Conservation (phyloP, 805 yeast genomes). For the Metschnikowia cubensis region DNA sequence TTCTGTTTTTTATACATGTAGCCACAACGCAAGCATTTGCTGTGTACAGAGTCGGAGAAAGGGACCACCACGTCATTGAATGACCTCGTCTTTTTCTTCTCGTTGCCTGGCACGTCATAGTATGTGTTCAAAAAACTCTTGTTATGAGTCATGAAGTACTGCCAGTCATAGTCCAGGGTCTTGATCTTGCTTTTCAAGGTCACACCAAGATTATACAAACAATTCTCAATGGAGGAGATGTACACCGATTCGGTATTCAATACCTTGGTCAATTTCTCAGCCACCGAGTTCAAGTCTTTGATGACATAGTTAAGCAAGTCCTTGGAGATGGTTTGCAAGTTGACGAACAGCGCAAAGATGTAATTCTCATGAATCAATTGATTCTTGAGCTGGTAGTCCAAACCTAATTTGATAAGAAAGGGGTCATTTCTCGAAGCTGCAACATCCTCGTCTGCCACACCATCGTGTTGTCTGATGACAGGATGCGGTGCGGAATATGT, state of each 20-base stretch:
- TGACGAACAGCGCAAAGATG: conserved; percentile 39
- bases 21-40: conserved; percentile 39
- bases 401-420: conserved; percentile 35
- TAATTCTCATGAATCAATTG: conserved; percentile 41
- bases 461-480: conserved; percentile 23
- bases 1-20: conserved; percentile 38
- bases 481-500: conserved; percentile 32
- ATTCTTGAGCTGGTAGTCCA: conserved; percentile 39
- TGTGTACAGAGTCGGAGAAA: conserved; percentile 35
- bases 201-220: conserved; percentile 20
- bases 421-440: conserved; percentile 35
- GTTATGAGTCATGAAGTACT: conserved; percentile 33
- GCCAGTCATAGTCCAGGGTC: conserved; percentile 34
- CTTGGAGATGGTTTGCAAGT: conserved; percentile 38
- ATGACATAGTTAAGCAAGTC: conserved; percentile 36
- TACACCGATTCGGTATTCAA: conserved; percentile 22
- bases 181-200: conserved; percentile 26
- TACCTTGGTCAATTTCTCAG: conserved; percentile 33
- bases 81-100: conserved; percentile 20
- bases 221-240: conserved; percentile 13
- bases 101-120: conserved; percentile 13
- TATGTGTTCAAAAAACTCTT: conserved; percentile 24
- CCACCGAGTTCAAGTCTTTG: conserved; percentile 31
- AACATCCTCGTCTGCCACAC: conserved; percentile 24
- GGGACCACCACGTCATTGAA: conserved; percentile 28